phyloP scores from a whole-genome alignment of 225 moss, liverwort and hornwort species.

The Antitrichia curtipendula region DNA sequence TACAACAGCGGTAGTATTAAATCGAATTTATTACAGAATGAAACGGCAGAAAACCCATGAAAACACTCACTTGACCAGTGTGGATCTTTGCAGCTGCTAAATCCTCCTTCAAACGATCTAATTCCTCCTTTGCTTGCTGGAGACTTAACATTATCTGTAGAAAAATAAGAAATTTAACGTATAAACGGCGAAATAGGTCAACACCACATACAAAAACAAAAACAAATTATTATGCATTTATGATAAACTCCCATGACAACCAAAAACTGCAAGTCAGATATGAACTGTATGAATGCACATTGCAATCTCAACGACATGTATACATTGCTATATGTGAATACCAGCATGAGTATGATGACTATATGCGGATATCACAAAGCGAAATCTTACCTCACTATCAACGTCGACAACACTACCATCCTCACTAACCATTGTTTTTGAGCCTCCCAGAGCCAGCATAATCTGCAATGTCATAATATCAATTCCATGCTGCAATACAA shows the following conservation, averaged over 20 bases:
- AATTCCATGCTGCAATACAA: background rate
- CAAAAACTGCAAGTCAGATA: background rate
- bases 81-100: conserved; percentile 69
- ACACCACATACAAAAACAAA: background rate
- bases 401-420: conserved; percentile 49
- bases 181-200: background rate
- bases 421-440: conserved; percentile 41
- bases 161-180: background rate
- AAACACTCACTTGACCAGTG: conserved; percentile 58
- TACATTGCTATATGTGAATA: background rate
- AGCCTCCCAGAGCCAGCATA: conserved; percentile 63
- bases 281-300: background rate
- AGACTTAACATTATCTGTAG: conserved; percentile 64
- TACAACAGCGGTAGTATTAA: background rate
- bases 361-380: background rate
- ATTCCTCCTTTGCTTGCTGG: conserved; percentile 72
- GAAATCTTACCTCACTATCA: conserved; percentile 50
- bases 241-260: background rate
- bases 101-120: conserved; percentile 78
- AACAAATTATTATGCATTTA: background rate
- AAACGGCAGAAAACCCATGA: background rate
- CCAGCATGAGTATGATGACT: background rate
- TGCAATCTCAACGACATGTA: background rate
- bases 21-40: background rate
- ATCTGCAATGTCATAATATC: conserved; percentile 22